Evolutionary conservation across 345 rosid genomes (phyloP).

Genomic region (Euclidium syriacum): DNA sequence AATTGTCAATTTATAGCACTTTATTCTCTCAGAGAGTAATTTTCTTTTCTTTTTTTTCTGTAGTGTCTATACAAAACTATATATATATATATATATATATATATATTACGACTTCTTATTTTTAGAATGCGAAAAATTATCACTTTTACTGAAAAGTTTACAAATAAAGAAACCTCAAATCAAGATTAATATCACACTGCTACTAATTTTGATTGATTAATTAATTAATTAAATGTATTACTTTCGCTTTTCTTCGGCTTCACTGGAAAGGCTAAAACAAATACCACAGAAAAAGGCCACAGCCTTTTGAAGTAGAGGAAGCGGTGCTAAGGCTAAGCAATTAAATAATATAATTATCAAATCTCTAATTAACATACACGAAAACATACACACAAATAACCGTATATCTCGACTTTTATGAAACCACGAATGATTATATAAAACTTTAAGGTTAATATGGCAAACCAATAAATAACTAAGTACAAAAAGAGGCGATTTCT

Average conservation of each 20-base stretch:
- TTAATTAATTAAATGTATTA: not conserved
- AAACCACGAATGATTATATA: not conserved
- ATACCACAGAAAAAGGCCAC: conserved; percentile 20
- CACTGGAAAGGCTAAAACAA: conserved; percentile 23
- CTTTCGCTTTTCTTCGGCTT: conserved; percentile 17
- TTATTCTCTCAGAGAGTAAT: no score
- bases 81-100: no score
- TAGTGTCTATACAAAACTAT: no score
- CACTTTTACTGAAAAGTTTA: no score
- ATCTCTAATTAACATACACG: not conserved
- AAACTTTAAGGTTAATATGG: not conserved
- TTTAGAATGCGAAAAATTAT: no score
- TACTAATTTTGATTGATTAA: not conserved
- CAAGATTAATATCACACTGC: not conserved
- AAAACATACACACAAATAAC: not conserved
- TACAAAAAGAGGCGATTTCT: not conserved
- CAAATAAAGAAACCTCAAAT: not conserved
- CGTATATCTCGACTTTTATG: not conserved
- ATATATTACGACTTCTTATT: no score
- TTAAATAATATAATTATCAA: not conserved
- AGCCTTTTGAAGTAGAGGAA: conserved; percentile 10
- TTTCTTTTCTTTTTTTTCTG: no score
- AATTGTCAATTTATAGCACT: no score
- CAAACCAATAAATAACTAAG: not conserved
- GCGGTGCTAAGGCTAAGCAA: not conserved